Base-by-base conservation (phyloP, 2,329 filamentous ascomycete genomes). In the Aspergillus intermedius region DNA sequence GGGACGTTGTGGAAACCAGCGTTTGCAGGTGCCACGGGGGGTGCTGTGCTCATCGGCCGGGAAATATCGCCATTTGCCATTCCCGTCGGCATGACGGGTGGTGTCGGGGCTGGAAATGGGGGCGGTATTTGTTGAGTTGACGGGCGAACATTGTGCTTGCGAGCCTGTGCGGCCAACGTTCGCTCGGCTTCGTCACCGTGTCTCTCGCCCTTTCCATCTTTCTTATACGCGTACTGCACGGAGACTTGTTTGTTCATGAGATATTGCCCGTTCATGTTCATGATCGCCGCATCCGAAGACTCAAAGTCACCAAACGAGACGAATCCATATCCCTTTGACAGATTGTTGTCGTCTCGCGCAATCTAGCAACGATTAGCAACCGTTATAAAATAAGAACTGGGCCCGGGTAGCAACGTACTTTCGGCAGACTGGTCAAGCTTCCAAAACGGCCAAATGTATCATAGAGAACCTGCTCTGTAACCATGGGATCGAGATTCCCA, bases 181-280 rank as follows among this genome's bases (percentile, higher is more conserved):
- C 93, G 80, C 73, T 98, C 93, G 25, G 93, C 93, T 60, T 90
- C 81, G 67, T 98, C 93, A 60, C 93, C 93, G 66, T 98, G 93
- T 50, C 93, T 79, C 73, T 97, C 91, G 60, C 91, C 91, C 74
- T 95, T 95, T 58, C 93, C 93, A 63, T 98, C 93, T 73, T 97
- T 97, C 78, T 98, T 98, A 80, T 95, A 97, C 35, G 93, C 93
- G 69, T 97, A 98, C 71, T 97, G 91, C 41, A 98, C 93, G 2
- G 87, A 88, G 60, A 97, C 86, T 69, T 95, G 88, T 74, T 95
- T 95, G 77, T 93, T 95, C 77, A 95, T 91, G 52, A 98, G 82
- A 70, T 93, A 97, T 73, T 97, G 91, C 45, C 89, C 89, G 67
- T 95, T 87, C 86, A 98, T 91, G 67, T 91, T 93, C 57, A 84